phyloP scores from a whole-genome alignment of 768 basidiomycete genomes.

The Rhodosporidiobolus odoratus region DNA sequence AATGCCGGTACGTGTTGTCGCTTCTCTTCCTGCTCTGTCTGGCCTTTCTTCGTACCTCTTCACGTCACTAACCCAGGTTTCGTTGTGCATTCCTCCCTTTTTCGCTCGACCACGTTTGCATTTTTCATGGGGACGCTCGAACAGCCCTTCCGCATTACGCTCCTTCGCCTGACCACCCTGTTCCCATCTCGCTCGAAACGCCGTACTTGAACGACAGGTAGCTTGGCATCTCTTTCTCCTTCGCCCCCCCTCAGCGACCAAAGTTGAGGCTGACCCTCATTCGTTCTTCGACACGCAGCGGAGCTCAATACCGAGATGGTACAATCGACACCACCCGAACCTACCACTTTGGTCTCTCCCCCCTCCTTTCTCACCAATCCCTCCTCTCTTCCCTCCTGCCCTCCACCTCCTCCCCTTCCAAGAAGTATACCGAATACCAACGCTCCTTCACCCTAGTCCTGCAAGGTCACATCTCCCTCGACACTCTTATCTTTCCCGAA shows the following conservation, averaged over 20 bases:
- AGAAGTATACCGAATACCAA: constrained; percentile 75
- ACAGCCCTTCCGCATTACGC: constrained; percentile 85
- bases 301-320: constrained; percentile 72
- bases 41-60: too few species aligned
- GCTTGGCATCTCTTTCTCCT: not conserved
- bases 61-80: too few species aligned
- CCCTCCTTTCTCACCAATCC: constrained; percentile 56
- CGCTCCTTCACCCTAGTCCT: constrained; percentile 91
- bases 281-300: not conserved
- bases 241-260: not conserved
- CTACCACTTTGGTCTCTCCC: constrained; percentile 65
- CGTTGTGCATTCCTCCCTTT: not conserved
- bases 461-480: constrained; percentile 96
- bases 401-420: constrained; percentile 49
- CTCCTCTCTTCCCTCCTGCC: not conserved
- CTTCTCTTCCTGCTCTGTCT: not conserved
- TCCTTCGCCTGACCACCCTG: constrained; percentile 64
- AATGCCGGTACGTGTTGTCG: constrained; percentile 60
- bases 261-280: not conserved
- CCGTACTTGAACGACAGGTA: constrained; percentile 79
- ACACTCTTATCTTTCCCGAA: constrained; percentile 80
- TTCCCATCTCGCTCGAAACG: constrained; percentile 66
- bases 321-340: constrained; percentile 63
- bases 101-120: not conserved
- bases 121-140: too few species aligned